A percentile compares a stretch with the other conserved stretches of the same genome.
Conservation (phyloP, 2,329 filamentous ascomycete genomes). For the Calycina herbarum region DNA sequence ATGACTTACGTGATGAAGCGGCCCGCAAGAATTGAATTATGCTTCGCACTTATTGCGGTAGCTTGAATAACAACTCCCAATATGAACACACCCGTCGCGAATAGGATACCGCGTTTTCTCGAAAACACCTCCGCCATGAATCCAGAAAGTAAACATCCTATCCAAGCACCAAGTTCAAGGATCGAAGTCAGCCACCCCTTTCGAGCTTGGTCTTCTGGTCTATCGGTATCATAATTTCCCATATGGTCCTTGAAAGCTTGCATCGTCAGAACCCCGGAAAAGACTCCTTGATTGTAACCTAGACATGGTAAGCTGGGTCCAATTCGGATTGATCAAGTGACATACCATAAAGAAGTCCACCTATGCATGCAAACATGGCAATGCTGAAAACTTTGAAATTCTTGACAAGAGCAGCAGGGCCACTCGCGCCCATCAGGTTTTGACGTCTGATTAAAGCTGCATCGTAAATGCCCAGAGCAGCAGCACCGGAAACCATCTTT, state of each 20-base stretch:
- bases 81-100: conserved; percentile 66
- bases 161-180: conserved; percentile 74
- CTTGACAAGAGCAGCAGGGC: conserved; percentile 54
- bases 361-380: conserved; percentile 62
- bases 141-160: conserved; percentile 69
- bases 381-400: conserved; percentile 62
- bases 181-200: conserved; percentile 66
- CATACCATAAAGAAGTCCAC: conserved; percentile 51
- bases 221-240: conserved; percentile 52
- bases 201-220: conserved; percentile 49
- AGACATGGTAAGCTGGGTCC: conserved; percentile 51
- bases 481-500: conserved; percentile 33
- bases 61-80: conserved; percentile 69
- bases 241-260: conserved; percentile 53
- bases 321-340: not conserved
- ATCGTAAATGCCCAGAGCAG: conserved; percentile 47
- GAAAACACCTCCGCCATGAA: conserved; percentile 70
- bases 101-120: conserved; percentile 67
- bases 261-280: conserved; percentile 67
- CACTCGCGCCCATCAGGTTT: conserved; percentile 53
- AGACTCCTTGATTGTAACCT: conserved; percentile 75
- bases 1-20: conserved; percentile 63
- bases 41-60: conserved; percentile 55
- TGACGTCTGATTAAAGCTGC: conserved; percentile 53
- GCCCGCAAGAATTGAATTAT: conserved; percentile 65